Evolutionary conservation across 2,329 filamentous ascomycete genomes (phyloP).

Genomic region (Leptosphaerulina australis): DNA sequence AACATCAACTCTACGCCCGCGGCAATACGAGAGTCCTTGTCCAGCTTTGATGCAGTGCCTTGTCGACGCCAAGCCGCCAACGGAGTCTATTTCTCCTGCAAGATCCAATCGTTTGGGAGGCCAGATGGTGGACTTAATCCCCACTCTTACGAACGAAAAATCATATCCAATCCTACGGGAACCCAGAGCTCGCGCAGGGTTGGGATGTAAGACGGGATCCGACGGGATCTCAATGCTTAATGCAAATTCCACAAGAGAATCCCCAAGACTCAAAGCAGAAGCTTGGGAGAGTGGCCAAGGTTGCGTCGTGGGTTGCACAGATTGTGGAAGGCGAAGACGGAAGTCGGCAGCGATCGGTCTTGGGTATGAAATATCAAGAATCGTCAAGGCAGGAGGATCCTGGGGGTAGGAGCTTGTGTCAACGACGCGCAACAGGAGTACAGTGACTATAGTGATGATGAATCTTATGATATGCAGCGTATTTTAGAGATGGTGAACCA

Average conservation of each 20-base stretch:
- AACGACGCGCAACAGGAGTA: conserved; percentile 7
- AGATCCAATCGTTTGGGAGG: background rate
- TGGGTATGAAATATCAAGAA: conserved; percentile 11
- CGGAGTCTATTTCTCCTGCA: background rate
- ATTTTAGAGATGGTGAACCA: background rate
- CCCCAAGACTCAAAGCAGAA: conserved; percentile 6
- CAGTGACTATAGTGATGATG: too few relatives aligned
- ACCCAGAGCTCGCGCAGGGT: background rate
- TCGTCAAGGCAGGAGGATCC: conserved; percentile 7
- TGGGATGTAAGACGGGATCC: background rate
- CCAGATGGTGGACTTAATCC: too few relatives aligned
- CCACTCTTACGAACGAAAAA: too few relatives aligned
- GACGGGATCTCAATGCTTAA: background rate
- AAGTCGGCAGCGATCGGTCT: conserved; percentile 22
- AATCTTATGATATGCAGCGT: background rate
- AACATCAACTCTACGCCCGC: background rate
- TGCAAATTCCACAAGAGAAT: background rate
- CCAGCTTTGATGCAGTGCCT: background rate
- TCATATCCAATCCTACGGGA: background rate
- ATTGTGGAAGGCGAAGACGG: conserved; percentile 20
- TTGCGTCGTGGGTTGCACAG: conserved; percentile 3
- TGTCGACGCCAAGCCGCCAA: background rate
- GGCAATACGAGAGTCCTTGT: background rate
- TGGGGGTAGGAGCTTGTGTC: conserved; percentile 20
- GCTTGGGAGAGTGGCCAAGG: conserved; percentile 11